Evolutionary conservation across 768 basidiomycete genomes (phyloP).

Genomic region (Amanita muscaria): DNA sequence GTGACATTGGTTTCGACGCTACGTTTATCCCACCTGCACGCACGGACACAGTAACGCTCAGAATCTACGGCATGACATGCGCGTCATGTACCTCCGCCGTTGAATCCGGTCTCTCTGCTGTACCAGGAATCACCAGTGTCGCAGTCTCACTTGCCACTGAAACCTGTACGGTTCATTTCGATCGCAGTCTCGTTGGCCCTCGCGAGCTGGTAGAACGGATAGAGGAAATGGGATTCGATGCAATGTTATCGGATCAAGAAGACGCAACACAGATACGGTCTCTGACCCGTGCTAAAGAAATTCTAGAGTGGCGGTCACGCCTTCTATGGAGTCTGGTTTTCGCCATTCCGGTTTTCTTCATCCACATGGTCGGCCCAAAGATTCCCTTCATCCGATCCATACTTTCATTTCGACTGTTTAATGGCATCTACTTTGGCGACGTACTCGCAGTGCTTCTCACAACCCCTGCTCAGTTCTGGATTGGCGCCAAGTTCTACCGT

Average conservation of each 20-base stretch:
- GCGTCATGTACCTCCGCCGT: conserved; percentile 73
- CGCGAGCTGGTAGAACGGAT: conserved; percentile 86
- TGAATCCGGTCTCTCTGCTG: conserved; percentile 53
- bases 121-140: conserved; percentile 69
- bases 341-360: conserved; percentile 89
- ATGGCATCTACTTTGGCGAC: conserved; percentile 77
- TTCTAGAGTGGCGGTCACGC: conserved; percentile 79
- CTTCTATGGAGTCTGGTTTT: conserved; percentile 70
- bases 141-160: conserved; percentile 72
- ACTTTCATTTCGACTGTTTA: conserved; percentile 41
- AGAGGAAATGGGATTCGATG: conserved; percentile 86
- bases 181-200: conserved; percentile 60
- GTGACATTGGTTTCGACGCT: conserved; percentile 89
- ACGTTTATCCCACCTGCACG: conserved; percentile 58
- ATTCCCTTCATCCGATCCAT: conserved; percentile 52
- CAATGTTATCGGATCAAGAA: conserved; percentile 71
- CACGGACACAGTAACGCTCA: conserved; percentile 62
- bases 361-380: conserved; percentile 76
- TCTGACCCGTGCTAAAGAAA: conserved; percentile 83
- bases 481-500: conserved; percentile 80
- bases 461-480: conserved; percentile 89
- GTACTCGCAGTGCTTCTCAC: conserved; percentile 67
- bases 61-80: conserved; percentile 90
- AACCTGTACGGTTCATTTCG: conserved; percentile 68
- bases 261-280: conserved; percentile 81